A percentile compares a stretch with the other conserved stretches of the same genome.
Evolutionary conservation across 2,329 filamentous ascomycete species (phyloP).

Genomic region (Claviceps cyperi): DNA sequence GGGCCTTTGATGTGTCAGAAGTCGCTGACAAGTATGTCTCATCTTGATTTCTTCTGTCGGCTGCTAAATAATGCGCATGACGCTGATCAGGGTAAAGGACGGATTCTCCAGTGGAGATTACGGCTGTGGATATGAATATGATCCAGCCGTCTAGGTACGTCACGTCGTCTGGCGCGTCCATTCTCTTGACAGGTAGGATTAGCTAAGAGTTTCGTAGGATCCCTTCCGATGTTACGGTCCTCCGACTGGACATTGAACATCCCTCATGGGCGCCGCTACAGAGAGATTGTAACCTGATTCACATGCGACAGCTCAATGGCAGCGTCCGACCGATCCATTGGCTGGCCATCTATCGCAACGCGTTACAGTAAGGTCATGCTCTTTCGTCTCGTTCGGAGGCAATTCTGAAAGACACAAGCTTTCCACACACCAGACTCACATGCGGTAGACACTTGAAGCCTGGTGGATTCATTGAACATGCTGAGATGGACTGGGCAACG

Average conservation of each 20-base stretch:
- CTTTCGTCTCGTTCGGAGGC: too few relatives aligned
- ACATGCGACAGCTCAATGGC: constrained; percentile 66
- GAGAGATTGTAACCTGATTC: constrained; percentile 63
- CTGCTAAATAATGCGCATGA: not conserved
- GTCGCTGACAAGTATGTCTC: not conserved
- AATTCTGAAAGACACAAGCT: too few relatives aligned
- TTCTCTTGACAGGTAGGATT: not conserved
- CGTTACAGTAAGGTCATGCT: constrained; percentile 43
- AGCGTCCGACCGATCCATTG: constrained; percentile 55
- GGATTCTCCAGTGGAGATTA: constrained; percentile 11
- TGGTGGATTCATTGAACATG: constrained; percentile 68
- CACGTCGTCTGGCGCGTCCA: constrained; percentile 11
- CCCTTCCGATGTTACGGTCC: constrained; percentile 39
- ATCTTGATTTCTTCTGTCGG: not conserved
- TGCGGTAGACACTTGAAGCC: constrained; percentile 60
- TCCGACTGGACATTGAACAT: constrained; percentile 63
- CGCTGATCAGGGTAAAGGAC: not conserved
- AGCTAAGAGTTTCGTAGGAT: constrained; percentile 37
- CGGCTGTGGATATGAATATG: constrained; percentile 25
- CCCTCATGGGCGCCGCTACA: constrained; percentile 39
- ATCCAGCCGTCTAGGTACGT: constrained; percentile 22
- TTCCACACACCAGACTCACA: not conserved
- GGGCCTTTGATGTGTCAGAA: constrained; percentile 72
- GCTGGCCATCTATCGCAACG: constrained; percentile 57
- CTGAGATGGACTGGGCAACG: constrained; percentile 76